phyloP scores from a whole-genome alignment of 495 filamentous ascomycete species.

The Mytilinidion resinicola region DNA sequence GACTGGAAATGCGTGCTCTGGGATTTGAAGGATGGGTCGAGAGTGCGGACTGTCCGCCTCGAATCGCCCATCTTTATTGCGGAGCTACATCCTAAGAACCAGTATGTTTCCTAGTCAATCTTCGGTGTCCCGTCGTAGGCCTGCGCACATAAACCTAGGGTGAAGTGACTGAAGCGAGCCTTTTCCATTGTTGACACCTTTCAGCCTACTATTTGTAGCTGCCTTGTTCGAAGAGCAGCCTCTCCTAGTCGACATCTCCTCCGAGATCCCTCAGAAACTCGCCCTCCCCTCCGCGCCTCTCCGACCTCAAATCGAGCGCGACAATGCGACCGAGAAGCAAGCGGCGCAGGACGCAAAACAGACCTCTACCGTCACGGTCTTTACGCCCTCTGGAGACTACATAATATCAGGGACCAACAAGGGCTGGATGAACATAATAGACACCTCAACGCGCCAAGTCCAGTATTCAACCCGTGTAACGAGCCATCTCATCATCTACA shows the following conservation, averaged over 20 bases:
- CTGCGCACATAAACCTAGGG: too few species aligned
- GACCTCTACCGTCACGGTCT: constrained; percentile 84
- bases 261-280: constrained; percentile 58
- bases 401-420: constrained; percentile 89
- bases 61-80: constrained; percentile 91
- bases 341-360: constrained; percentile 88
- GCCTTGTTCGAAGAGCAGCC: constrained; percentile 92
- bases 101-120: constrained; percentile 48
- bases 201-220: constrained; percentile 71
- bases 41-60: constrained; percentile 69
- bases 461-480: constrained; percentile 83
- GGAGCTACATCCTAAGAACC: constrained; percentile 85
- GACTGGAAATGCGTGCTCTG: constrained; percentile 94
- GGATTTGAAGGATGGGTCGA: constrained; percentile 74
- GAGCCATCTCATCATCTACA: constrained; percentile 77
- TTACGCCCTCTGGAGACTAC: constrained; percentile 75
- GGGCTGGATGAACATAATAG: constrained; percentile 89
- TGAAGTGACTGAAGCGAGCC: too few species aligned
- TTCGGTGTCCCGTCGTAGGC: background rate
- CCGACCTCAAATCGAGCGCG: constrained; percentile 50
- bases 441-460: constrained; percentile 65
- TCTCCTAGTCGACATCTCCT: constrained; percentile 71
- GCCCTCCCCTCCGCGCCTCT: constrained; percentile 76
- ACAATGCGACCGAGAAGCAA: constrained; percentile 72
- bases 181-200: too few species aligned